phyloP scores from a whole-genome alignment of 2,329 filamentous ascomycete species.

The Verticillium zaregamsianum region DNA sequence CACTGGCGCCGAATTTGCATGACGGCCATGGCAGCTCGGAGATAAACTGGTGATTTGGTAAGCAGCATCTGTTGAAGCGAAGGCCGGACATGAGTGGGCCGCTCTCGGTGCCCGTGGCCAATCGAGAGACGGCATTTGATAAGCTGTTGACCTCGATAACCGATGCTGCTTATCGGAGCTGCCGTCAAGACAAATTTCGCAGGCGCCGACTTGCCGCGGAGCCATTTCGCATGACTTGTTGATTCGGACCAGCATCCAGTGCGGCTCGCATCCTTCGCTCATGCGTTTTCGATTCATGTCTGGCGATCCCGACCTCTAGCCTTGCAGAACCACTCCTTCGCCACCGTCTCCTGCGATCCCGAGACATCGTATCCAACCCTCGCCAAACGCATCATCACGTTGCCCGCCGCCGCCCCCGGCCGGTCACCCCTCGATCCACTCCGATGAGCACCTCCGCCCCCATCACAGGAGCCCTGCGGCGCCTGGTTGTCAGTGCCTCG shows the following conservation, averaged over 20 bases:
- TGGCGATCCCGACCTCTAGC: not conserved
- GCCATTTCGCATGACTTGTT: not conserved
- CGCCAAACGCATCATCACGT: not conserved
- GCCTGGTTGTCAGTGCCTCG: conserved; percentile 23
- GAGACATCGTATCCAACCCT: not conserved
- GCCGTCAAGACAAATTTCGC: conserved; percentile 12
- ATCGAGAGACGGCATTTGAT: conserved; percentile 4
- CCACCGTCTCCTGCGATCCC: not conserved
- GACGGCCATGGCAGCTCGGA: not conserved
- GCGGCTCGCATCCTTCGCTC: not conserved
- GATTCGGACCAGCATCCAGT: not conserved
- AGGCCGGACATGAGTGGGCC: not conserved
- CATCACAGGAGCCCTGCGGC: conserved; percentile 20
- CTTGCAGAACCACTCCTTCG: not conserved
- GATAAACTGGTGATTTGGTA: not conserved
- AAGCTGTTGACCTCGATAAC: conserved; percentile 18
- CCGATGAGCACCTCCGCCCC: not conserved
- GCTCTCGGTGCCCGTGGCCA: not conserved
- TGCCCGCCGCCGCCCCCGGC: not conserved
- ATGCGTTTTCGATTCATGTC: not conserved
- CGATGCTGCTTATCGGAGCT: conserved; percentile 17
- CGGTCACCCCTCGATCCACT: not conserved
- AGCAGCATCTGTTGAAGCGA: not conserved
- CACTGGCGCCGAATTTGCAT: not conserved
- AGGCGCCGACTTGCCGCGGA: not conserved